phyloP scores from a whole-genome alignment of 2,329 filamentous ascomycete species.

The Acrocalymma vagum region DNA sequence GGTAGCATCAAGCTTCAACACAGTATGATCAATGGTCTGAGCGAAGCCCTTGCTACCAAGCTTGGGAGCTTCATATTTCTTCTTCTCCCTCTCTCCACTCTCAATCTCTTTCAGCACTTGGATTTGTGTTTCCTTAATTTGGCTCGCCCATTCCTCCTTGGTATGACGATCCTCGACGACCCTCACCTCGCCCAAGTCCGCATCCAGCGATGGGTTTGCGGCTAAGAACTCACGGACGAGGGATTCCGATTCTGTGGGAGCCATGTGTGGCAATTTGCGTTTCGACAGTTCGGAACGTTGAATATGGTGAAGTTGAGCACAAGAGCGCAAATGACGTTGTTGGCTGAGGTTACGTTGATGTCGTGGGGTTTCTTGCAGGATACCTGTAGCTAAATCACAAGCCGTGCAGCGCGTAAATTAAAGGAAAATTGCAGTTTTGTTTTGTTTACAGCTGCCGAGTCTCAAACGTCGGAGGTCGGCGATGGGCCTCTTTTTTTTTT shows the following conservation, averaged over 20 bases:
- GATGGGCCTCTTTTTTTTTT: slow-evolving; percentile 35
- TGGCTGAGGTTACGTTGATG: too few species aligned
- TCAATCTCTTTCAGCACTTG: slow-evolving; percentile 36
- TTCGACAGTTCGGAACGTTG: slow-evolving; percentile 14
- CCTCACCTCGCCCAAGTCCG: slow-evolving; percentile 34
- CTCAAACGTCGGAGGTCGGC: slow-evolving; percentile 37
- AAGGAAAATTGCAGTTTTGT: slow-evolving; percentile 19
- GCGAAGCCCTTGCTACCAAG: slow-evolving; percentile 41
- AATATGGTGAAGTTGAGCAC: slow-evolving; percentile 8
- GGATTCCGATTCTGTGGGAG: slow-evolving; percentile 42
- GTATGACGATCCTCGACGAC: slow-evolving; percentile 54
- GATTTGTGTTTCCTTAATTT: slow-evolving; percentile 48
- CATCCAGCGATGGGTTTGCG: slow-evolving; percentile 37
- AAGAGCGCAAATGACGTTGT: background rate
- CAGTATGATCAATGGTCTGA: slow-evolving; percentile 57
- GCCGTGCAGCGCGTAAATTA: slow-evolving; percentile 1
- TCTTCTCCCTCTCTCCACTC: slow-evolving; percentile 34
- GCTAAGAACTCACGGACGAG: slow-evolving; percentile 44
- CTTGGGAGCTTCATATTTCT: slow-evolving; percentile 35
- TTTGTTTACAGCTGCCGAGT: slow-evolving; percentile 19
- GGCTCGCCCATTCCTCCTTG: slow-evolving; percentile 54
- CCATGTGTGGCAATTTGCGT: slow-evolving; percentile 26
- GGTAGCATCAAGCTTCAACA: slow-evolving; percentile 60
- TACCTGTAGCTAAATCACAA: too few species aligned
- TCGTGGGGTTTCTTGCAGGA: too few species aligned